A percentile compares a stretch with the other conserved stretches of the same genome.
These are phyloP conservation scores for Pythium angustatum DNA, from an alignment of 352 stramenopile genomes.

Conservation along the genomic window DNA sequence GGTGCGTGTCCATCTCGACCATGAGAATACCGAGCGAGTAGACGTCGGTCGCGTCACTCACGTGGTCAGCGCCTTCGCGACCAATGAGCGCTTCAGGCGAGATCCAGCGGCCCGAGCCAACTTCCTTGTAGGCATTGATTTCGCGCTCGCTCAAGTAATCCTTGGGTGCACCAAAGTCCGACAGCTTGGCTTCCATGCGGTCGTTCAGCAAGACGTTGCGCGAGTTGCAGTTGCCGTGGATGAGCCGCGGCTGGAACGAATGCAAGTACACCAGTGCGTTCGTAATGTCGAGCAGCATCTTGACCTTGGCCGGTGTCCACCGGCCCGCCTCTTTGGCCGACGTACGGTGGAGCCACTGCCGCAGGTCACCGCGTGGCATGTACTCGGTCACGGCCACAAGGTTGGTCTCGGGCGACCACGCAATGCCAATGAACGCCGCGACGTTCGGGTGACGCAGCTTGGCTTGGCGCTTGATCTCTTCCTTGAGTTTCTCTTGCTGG, in stretches of 20 bases:
- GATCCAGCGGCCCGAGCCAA: slow-evolving; percentile 72
- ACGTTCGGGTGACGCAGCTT: slow-evolving; percentile 68
- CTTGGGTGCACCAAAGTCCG: slow-evolving; percentile 62
- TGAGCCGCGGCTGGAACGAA: slow-evolving; percentile 52
- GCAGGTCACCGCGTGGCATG: slow-evolving; percentile 66
- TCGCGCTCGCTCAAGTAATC: slow-evolving; percentile 60
- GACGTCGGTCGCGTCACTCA: slow-evolving; percentile 55
- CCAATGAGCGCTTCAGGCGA: slow-evolving; percentile 66
- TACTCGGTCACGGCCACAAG: slow-evolving; percentile 75
- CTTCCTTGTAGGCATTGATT: slow-evolving; percentile 59
- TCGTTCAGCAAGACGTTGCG: slow-evolving; percentile 62
- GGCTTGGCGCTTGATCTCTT: slow-evolving; percentile 60
- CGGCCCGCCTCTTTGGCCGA: slow-evolving; percentile 37
- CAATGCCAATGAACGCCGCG: slow-evolving; percentile 65
- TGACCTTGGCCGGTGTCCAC: slow-evolving; percentile 56
- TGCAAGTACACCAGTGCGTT: slow-evolving; percentile 70
- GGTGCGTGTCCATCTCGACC: slow-evolving; percentile 69
- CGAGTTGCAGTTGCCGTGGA: slow-evolving; percentile 71
- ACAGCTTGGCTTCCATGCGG: slow-evolving; percentile 64
- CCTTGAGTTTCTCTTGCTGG: slow-evolving; percentile 58
- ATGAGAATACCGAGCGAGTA: slow-evolving; percentile 75
- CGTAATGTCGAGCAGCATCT: slow-evolving; percentile 65
- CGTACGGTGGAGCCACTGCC: slow-evolving; percentile 66
- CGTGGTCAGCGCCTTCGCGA: slow-evolving; percentile 38
- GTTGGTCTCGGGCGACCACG: slow-evolving; percentile 68